Evolutionary conservation across 2,329 filamentous ascomycete genomes (phyloP), one percentile per base, ranked within the genome.

Genomic region (Scortechinia acanthostroma): DNA sequence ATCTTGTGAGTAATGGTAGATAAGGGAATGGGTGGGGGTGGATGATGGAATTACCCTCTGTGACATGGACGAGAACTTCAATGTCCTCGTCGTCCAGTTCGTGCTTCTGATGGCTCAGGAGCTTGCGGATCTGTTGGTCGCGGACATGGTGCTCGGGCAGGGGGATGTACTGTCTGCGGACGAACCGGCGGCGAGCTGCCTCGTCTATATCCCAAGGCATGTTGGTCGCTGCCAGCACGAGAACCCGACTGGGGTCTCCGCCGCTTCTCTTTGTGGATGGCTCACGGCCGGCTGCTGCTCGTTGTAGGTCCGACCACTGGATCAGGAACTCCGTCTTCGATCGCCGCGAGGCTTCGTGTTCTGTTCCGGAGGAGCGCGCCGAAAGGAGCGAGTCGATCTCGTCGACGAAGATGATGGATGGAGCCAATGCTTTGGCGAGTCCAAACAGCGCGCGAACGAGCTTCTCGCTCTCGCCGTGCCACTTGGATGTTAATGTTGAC

Each of bases 311-410:
- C 47, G 88, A 93, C 93, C 93, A 98, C 58, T 96, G 91, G 21
- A 98, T 96, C 22, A 98, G 69, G 55, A 98, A 98, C 58, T 98
- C 93, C 0, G 93, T 98, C 66, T 98, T 98, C 58, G 96, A 95
- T 46, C 93, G 79, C 47, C 91, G 76, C 1, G 90, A 95, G 1
- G 93, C 89, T 64, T 98, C 93, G 55, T 97, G 88, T 57, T 97
- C 93, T 1, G 88, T 85, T 2, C 83, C 83, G 0, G 88, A 88
- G 4, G 86, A 87, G 44, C 93, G 76, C 15, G 90, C 81, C 1
- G 90, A 95, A 1, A 98, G 74, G 0, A 98, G 69, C 1, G 91
- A 95, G 61, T 98, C 93, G 50, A 98, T 98, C 60, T 98, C 93
- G 56, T 98, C 93, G 3, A 98, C 90, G 54, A 98, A 98, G 47